These are phyloP conservation scores for Paragyromitra xinjiangensis DNA, from an alignment of 495 filamentous ascomycete genomes.

Conservation along the genomic window DNA sequence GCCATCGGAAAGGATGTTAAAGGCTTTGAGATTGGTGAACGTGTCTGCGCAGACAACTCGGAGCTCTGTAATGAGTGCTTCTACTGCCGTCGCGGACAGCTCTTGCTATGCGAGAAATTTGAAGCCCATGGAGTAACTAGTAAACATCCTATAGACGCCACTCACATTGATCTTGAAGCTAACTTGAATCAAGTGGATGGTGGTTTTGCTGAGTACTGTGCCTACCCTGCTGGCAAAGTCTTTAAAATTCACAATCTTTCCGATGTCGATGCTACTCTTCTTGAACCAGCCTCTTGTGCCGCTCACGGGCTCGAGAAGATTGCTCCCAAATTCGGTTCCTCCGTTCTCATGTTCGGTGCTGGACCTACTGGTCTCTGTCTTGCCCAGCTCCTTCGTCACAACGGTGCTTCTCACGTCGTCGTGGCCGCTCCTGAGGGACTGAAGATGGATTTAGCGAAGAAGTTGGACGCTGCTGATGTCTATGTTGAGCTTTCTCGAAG, in stretches of 20 bases:
- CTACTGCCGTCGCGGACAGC: slow-evolving; percentile 75
- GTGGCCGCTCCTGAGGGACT: slow-evolving; percentile 72
- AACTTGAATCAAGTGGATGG: slow-evolving; percentile 63
- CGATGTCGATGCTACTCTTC: slow-evolving; percentile 75
- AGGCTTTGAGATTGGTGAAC: slow-evolving; percentile 71
- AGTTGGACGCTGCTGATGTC: slow-evolving; percentile 71
- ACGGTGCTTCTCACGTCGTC: slow-evolving; percentile 72
- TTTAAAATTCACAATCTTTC: slow-evolving; percentile 76
- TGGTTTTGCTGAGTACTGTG: slow-evolving; percentile 74
- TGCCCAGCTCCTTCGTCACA: slow-evolving; percentile 70
- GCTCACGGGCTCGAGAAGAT: slow-evolving; percentile 78
- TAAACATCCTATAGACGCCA: slow-evolving; percentile 41
- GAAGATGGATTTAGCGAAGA: slow-evolving; percentile 75
- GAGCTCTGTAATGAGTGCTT: slow-evolving; percentile 77
- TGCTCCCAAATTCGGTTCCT: slow-evolving; percentile 72
- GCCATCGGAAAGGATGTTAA: slow-evolving; percentile 67
- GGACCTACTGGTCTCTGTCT: slow-evolving; percentile 71
- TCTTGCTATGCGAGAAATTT: slow-evolving; percentile 75
- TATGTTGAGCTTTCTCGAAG: slow-evolving; percentile 70
- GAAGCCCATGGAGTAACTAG: slow-evolving; percentile 69
- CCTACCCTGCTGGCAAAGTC: slow-evolving; percentile 68
- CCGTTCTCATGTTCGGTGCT: slow-evolving; percentile 73
- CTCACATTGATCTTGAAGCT: background rate
- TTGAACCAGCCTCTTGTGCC: slow-evolving; percentile 77
- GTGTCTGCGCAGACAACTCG: slow-evolving; percentile 65